These are phyloP conservation scores for Pestalotiopsis sp. DNA, from an alignment of 2,329 filamentous ascomycete species.

Conservation along the genomic window DNA sequence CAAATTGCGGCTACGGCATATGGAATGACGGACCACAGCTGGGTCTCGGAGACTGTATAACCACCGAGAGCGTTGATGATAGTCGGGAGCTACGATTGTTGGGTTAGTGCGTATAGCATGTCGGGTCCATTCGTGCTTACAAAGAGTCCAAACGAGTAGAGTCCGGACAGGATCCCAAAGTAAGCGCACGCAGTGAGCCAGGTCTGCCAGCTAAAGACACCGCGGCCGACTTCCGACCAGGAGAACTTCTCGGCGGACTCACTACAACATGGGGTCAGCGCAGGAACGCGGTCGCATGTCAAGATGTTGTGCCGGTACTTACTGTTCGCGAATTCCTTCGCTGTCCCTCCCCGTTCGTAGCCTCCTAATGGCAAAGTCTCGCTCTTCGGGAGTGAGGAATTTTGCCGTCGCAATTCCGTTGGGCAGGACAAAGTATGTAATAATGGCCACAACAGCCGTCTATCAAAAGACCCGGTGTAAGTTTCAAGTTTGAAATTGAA, in stretches of 20 bases:
- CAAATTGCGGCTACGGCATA: constrained; percentile 62
- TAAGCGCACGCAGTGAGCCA: constrained; percentile 67
- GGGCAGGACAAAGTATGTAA: constrained; percentile 57
- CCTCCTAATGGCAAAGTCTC: constrained; percentile 47
- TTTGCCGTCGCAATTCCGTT: constrained; percentile 55
- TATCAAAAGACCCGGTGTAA: constrained; percentile 24
- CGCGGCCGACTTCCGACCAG: constrained; percentile 66
- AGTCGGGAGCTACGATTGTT: constrained; percentile 53
- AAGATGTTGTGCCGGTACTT: not conserved
- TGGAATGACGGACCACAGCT: constrained; percentile 66
- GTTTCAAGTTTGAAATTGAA: not conserved
- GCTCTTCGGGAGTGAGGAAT: constrained; percentile 57
- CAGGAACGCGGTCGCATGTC: not conserved
- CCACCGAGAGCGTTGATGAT: constrained; percentile 61
- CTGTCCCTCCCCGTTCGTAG: constrained; percentile 34
- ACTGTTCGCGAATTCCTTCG: not conserved
- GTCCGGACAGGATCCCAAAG: constrained; percentile 58
- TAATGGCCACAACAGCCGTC: constrained; percentile 55
- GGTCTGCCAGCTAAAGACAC: constrained; percentile 60
- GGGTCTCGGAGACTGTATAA: constrained; percentile 57
- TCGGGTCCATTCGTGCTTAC: constrained; percentile 36
- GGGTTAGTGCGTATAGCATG: not conserved
- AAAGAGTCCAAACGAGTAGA: constrained; percentile 68
- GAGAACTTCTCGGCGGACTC: constrained; percentile 50
- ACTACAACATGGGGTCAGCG: constrained; percentile 17